Evolutionary conservation across 2,329 filamentous ascomycete species (phyloP).

Genomic region (Penicillium italicum): DNA sequence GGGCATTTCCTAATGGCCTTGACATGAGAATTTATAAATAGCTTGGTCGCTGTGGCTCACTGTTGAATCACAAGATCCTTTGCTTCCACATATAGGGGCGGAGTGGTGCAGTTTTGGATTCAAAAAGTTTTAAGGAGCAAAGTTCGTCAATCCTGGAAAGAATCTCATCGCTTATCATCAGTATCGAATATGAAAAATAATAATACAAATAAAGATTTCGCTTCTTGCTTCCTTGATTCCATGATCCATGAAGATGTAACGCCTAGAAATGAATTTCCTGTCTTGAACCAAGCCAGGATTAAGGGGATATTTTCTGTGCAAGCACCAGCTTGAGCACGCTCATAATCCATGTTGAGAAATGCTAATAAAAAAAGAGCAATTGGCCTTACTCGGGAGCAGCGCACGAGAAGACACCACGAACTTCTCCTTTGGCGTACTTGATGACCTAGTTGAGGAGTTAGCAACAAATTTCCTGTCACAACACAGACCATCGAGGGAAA

Average conservation of each 20-base stretch:
- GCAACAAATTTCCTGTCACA: background rate
- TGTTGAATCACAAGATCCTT: no score
- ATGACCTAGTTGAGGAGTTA: constrained; percentile 47
- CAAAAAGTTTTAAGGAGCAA: no score
- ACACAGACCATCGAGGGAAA: background rate
- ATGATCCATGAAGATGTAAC: constrained; percentile 5
- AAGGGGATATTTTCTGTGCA: background rate
- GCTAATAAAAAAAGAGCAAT: background rate
- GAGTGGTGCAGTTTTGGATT: no score
- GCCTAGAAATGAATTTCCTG: background rate
- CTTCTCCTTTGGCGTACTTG: constrained; percentile 59
- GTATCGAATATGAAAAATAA: background rate
- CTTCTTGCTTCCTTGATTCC: background rate
- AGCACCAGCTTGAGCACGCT: constrained; percentile 8
- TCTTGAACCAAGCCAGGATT: constrained; percentile 5
- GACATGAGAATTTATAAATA: background rate
- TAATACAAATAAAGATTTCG: constrained; percentile 8
- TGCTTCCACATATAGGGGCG: background rate
- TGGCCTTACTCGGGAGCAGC: constrained; percentile 26
- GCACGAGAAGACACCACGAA: constrained; percentile 69
- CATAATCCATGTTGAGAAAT: background rate
- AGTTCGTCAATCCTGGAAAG: background rate
- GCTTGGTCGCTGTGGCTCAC: background rate
- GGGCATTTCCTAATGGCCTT: background rate
- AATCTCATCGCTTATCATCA: background rate